Base-by-base conservation (phyloP, 1,284 basidiomycete genomes). In the Rhodotorula mucilaginosa region DNA sequence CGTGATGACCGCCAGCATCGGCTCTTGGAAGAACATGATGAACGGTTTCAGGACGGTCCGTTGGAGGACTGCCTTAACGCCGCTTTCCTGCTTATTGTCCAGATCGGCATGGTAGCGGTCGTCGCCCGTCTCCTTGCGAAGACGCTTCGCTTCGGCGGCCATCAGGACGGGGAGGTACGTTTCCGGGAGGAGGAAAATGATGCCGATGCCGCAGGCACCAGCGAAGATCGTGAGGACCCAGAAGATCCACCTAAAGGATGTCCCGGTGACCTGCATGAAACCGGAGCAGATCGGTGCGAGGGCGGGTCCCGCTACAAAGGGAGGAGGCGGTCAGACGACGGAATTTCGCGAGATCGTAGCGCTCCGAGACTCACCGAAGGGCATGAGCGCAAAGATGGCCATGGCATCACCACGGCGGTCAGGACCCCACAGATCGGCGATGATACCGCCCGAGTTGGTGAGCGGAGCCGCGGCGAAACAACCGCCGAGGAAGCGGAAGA, bases 401-500 rank as follows among this genome's bases (percentile, higher is more conserved):
- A 91, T 82, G 0, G 90, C 90, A 66, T 87, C 86, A 15, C 90
- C 90, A 61, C 90, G 84, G 47, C 84, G 85, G 72, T 86, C 86
- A 0, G 85, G 84, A 73, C 89, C 88, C 89, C 89, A 92, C 60
- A 86, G 78, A 68, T 84, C 82, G 23, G 78, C 76, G 47, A 81
- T 79, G 39, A 80, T 75, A 61, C 77, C 76, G 57, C 77, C 78
- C 13, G 78, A 75, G 61, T 77, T 78, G 26, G 79, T 80, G 16
- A 80, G 71, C 19, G 82, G 79, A 34, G 79, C 77, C 16, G 82
- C 64, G 46, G 83, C 85, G 73, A 90, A 90, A 3, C 83, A 83
- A 0, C 89, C 89, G 3, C 87, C 85, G 8, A 91, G 79, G 80
- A 91, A 89, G 23, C 89, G 85, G 80, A 90, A 88, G 47, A 88